A percentile compares a stretch with the other conserved stretches of the same genome.
Conservation (phyloP, 23 red algal genomes). For the Gracilaria domingensis region DNA sequence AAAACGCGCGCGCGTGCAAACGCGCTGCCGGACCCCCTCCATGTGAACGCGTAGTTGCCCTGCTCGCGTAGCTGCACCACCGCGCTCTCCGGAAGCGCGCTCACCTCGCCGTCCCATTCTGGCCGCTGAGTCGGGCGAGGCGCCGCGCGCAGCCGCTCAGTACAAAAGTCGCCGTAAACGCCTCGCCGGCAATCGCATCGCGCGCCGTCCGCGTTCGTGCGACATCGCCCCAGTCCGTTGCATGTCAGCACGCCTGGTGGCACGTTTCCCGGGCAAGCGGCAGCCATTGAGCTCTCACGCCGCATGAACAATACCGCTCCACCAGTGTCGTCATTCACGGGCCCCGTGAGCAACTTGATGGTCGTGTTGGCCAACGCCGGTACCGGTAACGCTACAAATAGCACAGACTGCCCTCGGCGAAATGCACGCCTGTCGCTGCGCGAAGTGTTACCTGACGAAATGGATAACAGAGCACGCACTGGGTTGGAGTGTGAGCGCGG, state of each 20-base stretch:
- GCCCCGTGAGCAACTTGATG: not conserved
- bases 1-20: constrained; percentile 28
- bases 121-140: not conserved
- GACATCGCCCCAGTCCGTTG: constrained; percentile 3
- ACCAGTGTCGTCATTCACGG: not conserved
- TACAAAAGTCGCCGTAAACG: constrained; percentile 17
- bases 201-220: not conserved
- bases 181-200: not conserved
- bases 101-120: not conserved
- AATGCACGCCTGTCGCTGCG: not conserved
- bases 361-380: not conserved
- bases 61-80: not conserved
- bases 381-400: not conserved
- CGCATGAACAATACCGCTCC: constrained; percentile 9
- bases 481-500: constrained; percentile 23
- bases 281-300: not conserved
- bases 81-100: constrained; percentile 24
- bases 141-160: not conserved
- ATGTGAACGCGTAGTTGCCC: constrained; percentile 11
- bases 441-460: not conserved
- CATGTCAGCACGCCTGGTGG: not conserved
- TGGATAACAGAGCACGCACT: not conserved
- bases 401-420: constrained; percentile 13
- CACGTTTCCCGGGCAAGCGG: not conserved
- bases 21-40: not conserved